phyloP scores from a whole-genome alignment of 2,329 filamentous ascomycete genomes.

The Tolypocladium tundrense region DNA sequence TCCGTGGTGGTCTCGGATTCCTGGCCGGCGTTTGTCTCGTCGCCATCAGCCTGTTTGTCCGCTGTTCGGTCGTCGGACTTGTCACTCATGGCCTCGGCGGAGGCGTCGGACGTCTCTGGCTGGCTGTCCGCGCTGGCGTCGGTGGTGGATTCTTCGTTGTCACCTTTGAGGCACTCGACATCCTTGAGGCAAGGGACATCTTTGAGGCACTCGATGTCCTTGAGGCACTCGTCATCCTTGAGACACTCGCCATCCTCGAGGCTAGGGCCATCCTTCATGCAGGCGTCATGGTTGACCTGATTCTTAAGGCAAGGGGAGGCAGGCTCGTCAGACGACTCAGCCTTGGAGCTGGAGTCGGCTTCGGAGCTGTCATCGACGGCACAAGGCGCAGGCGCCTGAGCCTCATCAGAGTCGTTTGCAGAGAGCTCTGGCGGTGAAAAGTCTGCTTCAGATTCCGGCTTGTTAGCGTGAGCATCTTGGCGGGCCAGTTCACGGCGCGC shows the following conservation, averaged over 20 bases:
- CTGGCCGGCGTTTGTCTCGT: neutral
- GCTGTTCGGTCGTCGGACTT: neutral
- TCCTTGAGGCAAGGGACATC: neutral
- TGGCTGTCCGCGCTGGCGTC: neutral
- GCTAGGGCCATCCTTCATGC: neutral
- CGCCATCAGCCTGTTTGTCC: neutral
- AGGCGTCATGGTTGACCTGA: neutral
- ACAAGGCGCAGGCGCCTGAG: neutral
- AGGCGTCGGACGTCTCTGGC: neutral
- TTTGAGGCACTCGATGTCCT: constrained; percentile 1
- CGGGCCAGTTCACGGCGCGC: neutral
- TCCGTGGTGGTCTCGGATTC: neutral
- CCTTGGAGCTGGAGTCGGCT: neutral
- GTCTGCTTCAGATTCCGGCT: neutral
- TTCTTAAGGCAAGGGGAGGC: neutral
- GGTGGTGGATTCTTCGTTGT: neutral
- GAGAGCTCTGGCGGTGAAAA: neutral
- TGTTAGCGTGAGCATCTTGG: neutral
- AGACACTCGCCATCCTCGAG: neutral
- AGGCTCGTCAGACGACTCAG: neutral
- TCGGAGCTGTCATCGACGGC: neutral
- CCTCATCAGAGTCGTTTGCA: neutral
- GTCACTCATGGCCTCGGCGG: neutral
- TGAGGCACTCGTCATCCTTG: neutral
- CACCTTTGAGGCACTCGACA: neutral